phyloP scores from a whole-genome alignment of 208 protist genomes.

The Acanthamoeba lenticulata region DNA sequence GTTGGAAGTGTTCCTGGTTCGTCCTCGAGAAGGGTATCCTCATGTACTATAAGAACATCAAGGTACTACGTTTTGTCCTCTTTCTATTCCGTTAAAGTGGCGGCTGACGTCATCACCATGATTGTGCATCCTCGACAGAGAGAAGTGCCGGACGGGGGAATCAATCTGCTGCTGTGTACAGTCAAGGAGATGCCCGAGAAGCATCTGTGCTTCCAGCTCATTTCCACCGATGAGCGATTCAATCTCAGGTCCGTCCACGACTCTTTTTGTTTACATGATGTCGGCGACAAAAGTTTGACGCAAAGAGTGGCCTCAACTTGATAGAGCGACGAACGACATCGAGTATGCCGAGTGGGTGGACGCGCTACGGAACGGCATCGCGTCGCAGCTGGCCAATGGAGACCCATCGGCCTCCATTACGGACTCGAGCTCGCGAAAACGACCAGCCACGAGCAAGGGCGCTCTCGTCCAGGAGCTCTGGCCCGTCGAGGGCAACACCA shows the following conservation, averaged over 20 bases:
- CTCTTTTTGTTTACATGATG: neutral
- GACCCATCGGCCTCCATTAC: no score
- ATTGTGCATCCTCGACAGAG: neutral
- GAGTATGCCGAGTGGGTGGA: slow-evolving; percentile 50
- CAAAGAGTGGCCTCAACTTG: neutral
- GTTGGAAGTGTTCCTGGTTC: slow-evolving; percentile 68
- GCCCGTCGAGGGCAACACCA: slow-evolving; percentile 38
- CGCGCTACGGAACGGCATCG: neutral
- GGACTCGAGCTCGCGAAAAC: neutral
- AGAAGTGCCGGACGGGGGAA: neutral
- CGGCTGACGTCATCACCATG: neutral
- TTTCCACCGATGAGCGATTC: slow-evolving; percentile 40
- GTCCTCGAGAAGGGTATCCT: slow-evolving; percentile 58
- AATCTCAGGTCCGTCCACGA: neutral
- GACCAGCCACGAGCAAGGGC: neutral
- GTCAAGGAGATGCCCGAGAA: slow-evolving; percentile 61
- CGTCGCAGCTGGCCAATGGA: neutral
- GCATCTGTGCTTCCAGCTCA: slow-evolving; percentile 52
- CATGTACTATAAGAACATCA: slow-evolving; percentile 60
- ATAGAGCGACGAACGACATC: slow-evolving; percentile 7
- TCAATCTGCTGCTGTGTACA: slow-evolving; percentile 66
- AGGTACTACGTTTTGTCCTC: neutral
- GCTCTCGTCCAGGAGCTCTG: slow-evolving; percentile 30
- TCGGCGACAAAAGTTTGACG: no score
- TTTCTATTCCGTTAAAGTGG: neutral